A percentile compares a stretch with the other conserved stretches of the same genome.
Conservation (phyloP, 306 rosid species). For the Castanospermum australe region DNA sequence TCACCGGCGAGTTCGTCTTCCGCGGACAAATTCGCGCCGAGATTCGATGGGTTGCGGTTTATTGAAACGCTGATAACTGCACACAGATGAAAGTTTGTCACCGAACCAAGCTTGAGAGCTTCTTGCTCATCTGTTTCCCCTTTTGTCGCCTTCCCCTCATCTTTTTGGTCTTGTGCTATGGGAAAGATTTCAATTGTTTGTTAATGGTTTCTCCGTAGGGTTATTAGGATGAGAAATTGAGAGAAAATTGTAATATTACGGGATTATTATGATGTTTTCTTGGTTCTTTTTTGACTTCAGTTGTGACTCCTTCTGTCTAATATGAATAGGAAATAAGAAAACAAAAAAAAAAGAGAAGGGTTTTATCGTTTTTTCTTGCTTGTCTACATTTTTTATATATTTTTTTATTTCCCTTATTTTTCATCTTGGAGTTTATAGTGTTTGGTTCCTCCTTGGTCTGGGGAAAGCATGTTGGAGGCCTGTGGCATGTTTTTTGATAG, state of each 20-base stretch:
- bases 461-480: not conserved
- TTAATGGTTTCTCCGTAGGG: not conserved
- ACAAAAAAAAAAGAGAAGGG: not conserved
- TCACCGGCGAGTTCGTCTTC: slow-evolving; percentile 17
- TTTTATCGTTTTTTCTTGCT: not conserved
- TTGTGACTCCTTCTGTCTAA: not conserved
- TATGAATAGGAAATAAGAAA: not conserved
- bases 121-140: not conserved
- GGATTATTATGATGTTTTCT: not conserved
- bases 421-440: not conserved
- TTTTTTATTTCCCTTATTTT: not conserved
- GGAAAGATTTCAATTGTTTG: slow-evolving; percentile 6
- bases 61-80: slow-evolving; percentile 92
- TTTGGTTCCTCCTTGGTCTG: not conserved
- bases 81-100: slow-evolving; percentile 54
- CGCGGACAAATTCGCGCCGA: slow-evolving; percentile 71
- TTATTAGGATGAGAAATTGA: not conserved
- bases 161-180: not conserved
- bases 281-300: not conserved
- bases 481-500: no score
- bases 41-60: slow-evolving; percentile 85
- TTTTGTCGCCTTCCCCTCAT: not conserved
- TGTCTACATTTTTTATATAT: not conserved
- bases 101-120: not conserved
- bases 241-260: slow-evolving; percentile 30